These are phyloP conservation scores for Coemansia furcata DNA, from an alignment of 192 early-diverging fungal genomes.

Conservation along the genomic window DNA sequence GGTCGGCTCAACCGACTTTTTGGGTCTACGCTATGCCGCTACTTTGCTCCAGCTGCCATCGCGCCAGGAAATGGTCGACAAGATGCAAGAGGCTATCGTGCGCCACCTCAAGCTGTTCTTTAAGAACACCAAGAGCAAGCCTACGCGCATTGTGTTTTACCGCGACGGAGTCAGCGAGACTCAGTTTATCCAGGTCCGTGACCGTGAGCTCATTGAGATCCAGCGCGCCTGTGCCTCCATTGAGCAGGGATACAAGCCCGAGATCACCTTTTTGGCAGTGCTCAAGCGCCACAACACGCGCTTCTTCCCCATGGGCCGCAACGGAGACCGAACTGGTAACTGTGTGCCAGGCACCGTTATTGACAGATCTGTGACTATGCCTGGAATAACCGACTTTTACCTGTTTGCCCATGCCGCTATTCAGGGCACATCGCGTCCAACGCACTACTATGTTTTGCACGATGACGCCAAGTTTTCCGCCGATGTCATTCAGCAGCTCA, in stretches of 20 bases:
- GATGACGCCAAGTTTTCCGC: constrained; percentile 81
- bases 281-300: constrained; percentile 83
- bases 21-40: constrained; percentile 63
- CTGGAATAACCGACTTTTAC: constrained; percentile 83
- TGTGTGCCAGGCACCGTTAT: constrained; percentile 80
- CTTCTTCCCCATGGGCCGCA: constrained; percentile 68
- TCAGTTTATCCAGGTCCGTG: constrained; percentile 75
- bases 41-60: constrained; percentile 66
- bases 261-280: constrained; percentile 69
- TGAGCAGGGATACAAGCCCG: constrained; percentile 69
- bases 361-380: constrained; percentile 71
- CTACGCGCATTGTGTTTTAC: constrained; percentile 78
- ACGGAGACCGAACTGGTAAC: constrained; percentile 77
- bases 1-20: constrained; percentile 67
- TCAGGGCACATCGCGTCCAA: constrained; percentile 90
- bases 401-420: constrained; percentile 87
- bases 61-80: constrained; percentile 69
- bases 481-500: constrained; percentile 81
- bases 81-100: constrained; percentile 61
- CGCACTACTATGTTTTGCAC: constrained; percentile 86
- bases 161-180: constrained; percentile 91
- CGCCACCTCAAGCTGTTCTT: constrained; percentile 67
- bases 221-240: constrained; percentile 59
- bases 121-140: constrained; percentile 58
- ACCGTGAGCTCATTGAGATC: constrained; percentile 74